Base-by-base conservation (phyloP, 148 eudicot genomes). In the Fagopyrum homotropicum region DNA sequence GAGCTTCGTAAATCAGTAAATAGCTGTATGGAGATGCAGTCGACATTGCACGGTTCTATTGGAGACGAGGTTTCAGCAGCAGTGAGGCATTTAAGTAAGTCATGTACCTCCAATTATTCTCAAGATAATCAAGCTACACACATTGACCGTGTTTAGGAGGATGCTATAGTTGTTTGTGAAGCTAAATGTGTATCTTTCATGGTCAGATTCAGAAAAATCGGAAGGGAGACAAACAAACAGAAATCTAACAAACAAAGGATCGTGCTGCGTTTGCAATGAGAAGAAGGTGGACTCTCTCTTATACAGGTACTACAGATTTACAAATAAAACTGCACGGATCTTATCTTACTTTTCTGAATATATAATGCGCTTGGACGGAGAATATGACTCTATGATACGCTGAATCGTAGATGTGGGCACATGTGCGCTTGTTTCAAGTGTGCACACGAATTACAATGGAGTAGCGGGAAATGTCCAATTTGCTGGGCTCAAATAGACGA, bases 351-450 rank as follows among this genome's bases (percentile, higher is more conserved):
- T 35, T 35, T 35, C 40, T 35, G 40, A 35, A 35, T 22, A 22
- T 22, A 22, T 22, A 22, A 22, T 22, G 26, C 26, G 26, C 26
- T 22, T 22, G 26, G 26, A 22, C 26, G 0, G 12, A 19, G 40
- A 56, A 19, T 26, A 29, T 29, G 43, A 5, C 70, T 64, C 45
- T 72, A 72, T 9, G 16, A 9, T n/a, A n/a, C 35, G 45, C 40
- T 35, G 57, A 48, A 29, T 79, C 52, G 44, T 86, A 93, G 98
- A 84, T 93, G 98, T 75, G 98, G 98, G 72, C 97, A 93, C 76
- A 93, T 93, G 94, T 93, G 98, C 83, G 87, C 97, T 9, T 93
- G 98, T 72, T 88, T 83, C 79, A 56, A 82, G 29, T 93, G 98
- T 63, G 97, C 90, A 9, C 82, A 81, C 35, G 88, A 91, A 75